These are phyloP conservation scores for Monilinia laxa DNA, from an alignment of 2,329 filamentous ascomycete species.

Conservation along the genomic window DNA sequence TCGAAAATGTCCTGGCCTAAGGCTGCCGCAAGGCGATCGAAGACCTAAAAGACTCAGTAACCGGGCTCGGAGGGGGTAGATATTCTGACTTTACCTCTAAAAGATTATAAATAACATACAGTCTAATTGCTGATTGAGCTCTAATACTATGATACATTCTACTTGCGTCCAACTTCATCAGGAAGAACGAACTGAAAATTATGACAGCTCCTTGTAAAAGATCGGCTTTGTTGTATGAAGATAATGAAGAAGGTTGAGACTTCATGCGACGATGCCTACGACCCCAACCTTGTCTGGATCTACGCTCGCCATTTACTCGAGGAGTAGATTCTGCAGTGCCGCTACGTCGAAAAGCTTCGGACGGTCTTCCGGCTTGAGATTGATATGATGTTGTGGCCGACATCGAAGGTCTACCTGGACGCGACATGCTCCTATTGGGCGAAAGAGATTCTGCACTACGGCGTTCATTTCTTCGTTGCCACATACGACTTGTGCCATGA, in stretches of 20 bases:
- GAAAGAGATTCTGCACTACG: constrained; percentile 38
- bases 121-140: constrained; percentile 93
- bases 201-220: constrained; percentile 88
- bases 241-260: constrained; percentile 80
- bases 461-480: constrained; percentile 57
- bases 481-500: constrained; percentile 75
- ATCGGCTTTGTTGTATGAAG: constrained; percentile 91
- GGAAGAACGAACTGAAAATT: constrained; percentile 75
- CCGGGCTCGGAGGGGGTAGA: background rate
- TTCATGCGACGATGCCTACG: constrained; percentile 69
- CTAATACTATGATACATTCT: constrained; percentile 98
- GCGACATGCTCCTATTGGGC: constrained; percentile 37
- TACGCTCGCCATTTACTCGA: constrained; percentile 34
- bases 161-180: constrained; percentile 92
- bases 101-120: constrained; percentile 98
- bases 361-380: constrained; percentile 28
- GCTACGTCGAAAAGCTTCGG: constrained; percentile 26
- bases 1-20: constrained; percentile 95
- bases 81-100: constrained; percentile 61
- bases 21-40: constrained; percentile 84
- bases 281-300: constrained; percentile 37
- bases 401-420: constrained; percentile 31
- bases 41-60: constrained; percentile 90
- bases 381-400: constrained; percentile 36
- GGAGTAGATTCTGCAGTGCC: constrained; percentile 27